Conservation (phyloP, 1,284 basidiomycete species). For the Albatrellus sp. region DNA sequence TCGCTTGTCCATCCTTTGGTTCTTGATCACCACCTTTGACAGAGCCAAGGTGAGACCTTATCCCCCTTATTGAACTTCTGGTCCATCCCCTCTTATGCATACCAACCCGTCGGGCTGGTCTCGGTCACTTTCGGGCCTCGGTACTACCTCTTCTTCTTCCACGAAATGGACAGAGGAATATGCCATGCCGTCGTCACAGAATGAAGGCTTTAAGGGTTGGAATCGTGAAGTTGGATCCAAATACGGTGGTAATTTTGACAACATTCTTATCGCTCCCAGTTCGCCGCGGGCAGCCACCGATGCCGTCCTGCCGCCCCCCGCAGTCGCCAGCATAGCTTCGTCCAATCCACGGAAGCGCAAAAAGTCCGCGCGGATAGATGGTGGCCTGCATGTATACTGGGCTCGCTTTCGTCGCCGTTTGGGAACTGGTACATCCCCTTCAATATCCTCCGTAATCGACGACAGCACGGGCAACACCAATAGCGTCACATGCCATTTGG, state of each 20-base stretch:
- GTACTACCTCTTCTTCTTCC: conserved; percentile 4
- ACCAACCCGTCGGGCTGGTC: conserved; percentile 3
- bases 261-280: conserved; percentile 5
- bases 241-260: neutral
- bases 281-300: neutral
- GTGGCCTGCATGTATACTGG: conserved; percentile 27
- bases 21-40: too few relatives aligned
- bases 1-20: too few relatives aligned
- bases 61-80: neutral
- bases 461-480: conserved; percentile 29
- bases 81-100: conserved; percentile 1
- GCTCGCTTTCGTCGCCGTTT: conserved; percentile 30
- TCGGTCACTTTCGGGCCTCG: neutral
- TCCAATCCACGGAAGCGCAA: conserved; percentile 9
- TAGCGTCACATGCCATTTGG: neutral
- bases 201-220: neutral
- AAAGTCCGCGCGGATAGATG: conserved; percentile 24
- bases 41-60: neutral
- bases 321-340: conserved; percentile 5
- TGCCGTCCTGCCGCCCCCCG: conserved; percentile 9
- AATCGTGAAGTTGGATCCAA: too few relatives aligned
- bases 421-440: conserved; percentile 27
- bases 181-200: too few relatives aligned
- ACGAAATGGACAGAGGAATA: conserved; percentile 7
- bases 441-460: conserved; percentile 25